Conservation (phyloP, 2,329 filamentous ascomycete species). For the Penicillium sp. region DNA sequence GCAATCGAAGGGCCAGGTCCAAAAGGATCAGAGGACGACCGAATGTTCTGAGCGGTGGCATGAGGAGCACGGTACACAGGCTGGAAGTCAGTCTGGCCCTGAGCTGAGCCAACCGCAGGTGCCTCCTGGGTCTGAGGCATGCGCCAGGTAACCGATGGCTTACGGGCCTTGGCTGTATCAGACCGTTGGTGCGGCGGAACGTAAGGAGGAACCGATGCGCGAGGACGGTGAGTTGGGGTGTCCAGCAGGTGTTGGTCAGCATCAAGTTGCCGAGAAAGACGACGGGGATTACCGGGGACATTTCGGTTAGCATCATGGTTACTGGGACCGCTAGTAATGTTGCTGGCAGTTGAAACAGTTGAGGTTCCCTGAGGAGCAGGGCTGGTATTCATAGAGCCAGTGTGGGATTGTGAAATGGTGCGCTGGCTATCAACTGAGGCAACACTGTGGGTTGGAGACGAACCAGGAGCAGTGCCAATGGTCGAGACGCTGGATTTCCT, state of each 20-base stretch:
- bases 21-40: constrained; percentile 1
- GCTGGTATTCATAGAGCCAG: neutral
- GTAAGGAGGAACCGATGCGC: neutral
- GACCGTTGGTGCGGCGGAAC: neutral
- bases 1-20: neutral
- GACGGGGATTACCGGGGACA: neutral
- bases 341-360: neutral
- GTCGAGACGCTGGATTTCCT: neutral
- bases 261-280: neutral
- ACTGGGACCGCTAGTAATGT: neutral
- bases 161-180: neutral
- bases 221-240: neutral
- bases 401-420: neutral
- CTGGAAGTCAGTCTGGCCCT: neutral
- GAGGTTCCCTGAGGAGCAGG: neutral
- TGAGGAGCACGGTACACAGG: neutral
- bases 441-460: neutral
- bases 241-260: neutral
- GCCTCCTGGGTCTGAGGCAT: neutral
- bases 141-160: neutral
- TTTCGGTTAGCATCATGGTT: neutral
- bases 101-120: neutral
- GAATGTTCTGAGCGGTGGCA: neutral
- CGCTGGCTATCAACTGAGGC: neutral
- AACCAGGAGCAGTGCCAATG: neutral